Conservation (phyloP, 352 stramenopile genomes). For the Thraustochytrium sp. region DNA sequence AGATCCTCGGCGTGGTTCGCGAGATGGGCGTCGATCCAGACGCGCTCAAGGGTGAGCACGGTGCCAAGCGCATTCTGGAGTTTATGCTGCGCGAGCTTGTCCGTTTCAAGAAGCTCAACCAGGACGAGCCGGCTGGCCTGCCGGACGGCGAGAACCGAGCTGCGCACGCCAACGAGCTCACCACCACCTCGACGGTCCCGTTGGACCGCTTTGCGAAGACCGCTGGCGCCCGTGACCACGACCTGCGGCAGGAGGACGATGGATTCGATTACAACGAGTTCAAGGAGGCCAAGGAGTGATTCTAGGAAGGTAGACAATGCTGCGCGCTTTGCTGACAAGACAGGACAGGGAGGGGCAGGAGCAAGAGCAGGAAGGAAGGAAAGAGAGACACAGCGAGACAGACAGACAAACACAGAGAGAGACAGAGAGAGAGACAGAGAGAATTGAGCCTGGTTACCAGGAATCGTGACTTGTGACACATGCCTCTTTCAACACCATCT, state of each 20-base stretch:
- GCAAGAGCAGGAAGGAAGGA: no score
- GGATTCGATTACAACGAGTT: neutral
- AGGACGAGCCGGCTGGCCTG: neutral
- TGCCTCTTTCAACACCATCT: no score
- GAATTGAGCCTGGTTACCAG: no score
- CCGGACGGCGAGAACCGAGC: neutral
- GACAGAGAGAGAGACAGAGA: no score
- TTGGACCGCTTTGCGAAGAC: neutral
- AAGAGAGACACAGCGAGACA: no score
- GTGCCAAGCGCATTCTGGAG: constrained; percentile 81
- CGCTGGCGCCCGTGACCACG: neutral
- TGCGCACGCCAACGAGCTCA: neutral
- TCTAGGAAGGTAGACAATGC: neutral
- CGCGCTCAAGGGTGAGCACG: constrained; percentile 38
- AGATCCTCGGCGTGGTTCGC: constrained; percentile 75
- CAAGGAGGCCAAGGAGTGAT: neutral
- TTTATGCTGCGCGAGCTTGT: constrained; percentile 84
- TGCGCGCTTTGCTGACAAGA: no score
- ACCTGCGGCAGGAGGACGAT: neutral
- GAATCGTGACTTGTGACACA: no score
- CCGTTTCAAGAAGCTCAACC: constrained; percentile 74
- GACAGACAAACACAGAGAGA: no score
- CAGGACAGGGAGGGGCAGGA: no score
- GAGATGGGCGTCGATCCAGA: constrained; percentile 48
- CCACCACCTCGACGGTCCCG: no score